These are phyloP conservation scores for Botryobasidium botryosum DNA, from an alignment of 768 basidiomycete species.

Conservation along the genomic window DNA sequence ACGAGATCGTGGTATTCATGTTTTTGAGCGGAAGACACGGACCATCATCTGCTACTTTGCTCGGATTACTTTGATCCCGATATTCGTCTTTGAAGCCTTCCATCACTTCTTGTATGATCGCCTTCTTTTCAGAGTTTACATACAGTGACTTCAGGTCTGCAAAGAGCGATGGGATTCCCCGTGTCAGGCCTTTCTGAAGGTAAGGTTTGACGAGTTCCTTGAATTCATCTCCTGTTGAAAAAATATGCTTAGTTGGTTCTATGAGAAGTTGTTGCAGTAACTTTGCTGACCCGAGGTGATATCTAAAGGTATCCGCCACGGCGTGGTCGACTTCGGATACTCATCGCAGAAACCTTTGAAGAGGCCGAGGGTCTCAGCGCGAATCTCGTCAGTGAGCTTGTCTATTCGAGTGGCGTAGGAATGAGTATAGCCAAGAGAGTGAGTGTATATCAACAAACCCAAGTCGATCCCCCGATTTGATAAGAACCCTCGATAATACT, in stretches of 20 bases:
- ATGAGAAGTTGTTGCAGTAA: background rate
- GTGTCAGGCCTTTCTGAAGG: slow-evolving; percentile 47
- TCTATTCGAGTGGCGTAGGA: slow-evolving; percentile 16
- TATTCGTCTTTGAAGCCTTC: slow-evolving; percentile 30
- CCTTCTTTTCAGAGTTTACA: slow-evolving; percentile 40
- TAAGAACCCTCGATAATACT: slow-evolving; percentile 65
- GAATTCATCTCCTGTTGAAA: slow-evolving; percentile 46
- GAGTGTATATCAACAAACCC: slow-evolving; percentile 26
- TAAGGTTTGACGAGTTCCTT: slow-evolving; percentile 45
- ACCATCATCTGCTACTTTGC: background rate
- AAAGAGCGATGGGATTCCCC: slow-evolving; percentile 87
- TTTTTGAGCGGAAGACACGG: no score
- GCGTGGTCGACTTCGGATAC: slow-evolving; percentile 51
- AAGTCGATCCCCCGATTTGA: slow-evolving; percentile 44
- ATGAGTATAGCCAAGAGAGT: background rate
- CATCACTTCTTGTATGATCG: slow-evolving; percentile 49
- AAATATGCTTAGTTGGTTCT: background rate
- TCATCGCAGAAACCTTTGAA: slow-evolving; percentile 44
- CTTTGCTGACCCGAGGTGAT: slow-evolving; percentile 33
- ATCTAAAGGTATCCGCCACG: slow-evolving; percentile 54
- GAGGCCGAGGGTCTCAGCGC: slow-evolving; percentile 34
- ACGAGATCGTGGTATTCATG: background rate
- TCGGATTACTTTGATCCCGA: slow-evolving; percentile 3
- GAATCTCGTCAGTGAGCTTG: slow-evolving; percentile 31
- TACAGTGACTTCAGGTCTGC: slow-evolving; percentile 83